Conservation (phyloP, 2,329 filamentous ascomycete genomes). For the Arthrinium puccinioides region DNA sequence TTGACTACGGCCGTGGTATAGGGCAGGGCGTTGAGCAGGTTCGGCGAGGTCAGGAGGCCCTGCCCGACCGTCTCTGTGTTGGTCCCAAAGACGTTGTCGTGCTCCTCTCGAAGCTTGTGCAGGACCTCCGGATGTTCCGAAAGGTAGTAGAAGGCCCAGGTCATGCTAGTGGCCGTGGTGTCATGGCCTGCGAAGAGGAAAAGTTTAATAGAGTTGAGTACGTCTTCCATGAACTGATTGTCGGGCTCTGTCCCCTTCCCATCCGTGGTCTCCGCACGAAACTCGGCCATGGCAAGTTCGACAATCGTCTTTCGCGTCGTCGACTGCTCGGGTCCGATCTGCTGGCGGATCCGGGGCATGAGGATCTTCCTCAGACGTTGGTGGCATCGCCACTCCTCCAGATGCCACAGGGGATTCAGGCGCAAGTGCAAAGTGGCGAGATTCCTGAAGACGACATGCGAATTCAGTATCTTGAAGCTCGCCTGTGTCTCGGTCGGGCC, state of each 20-base stretch:
- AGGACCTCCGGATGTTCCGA: conserved; percentile 9
- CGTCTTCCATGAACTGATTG: conserved; percentile 5
- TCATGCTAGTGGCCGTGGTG: conserved; percentile 16
- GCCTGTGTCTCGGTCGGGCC: conserved; percentile 4
- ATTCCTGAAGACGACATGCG: conserved; percentile 7
- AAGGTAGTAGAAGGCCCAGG: conserved; percentile 11
- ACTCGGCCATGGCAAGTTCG: conserved; percentile 11
- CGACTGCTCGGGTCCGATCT: conserved; percentile 2
- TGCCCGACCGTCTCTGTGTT: conserved; percentile 25
- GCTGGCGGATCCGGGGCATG: conserved; percentile 6
- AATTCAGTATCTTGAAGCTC: conserved; percentile 4
- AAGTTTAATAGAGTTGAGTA: conserved; percentile 12
- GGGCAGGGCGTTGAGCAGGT: conserved; percentile 38
- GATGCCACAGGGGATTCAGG: conserved; percentile 1
- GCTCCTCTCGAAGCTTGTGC: conserved; percentile 14
- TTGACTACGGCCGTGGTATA: conserved; percentile 46
- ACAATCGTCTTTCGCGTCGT: conserved; percentile 7
- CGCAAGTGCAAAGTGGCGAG: conserved; percentile 1
- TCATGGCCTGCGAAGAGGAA: conserved; percentile 21
- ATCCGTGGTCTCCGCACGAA: conserved; percentile 4
- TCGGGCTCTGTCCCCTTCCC: neutral
- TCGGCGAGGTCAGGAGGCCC: conserved; percentile 29
- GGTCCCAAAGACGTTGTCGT: conserved; percentile 33
- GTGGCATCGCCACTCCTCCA: conserved; percentile 2
- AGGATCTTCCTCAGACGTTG: conserved; percentile 10